phyloP scores from a whole-genome alignment of 1,139 yeast species.

The Hansenula lynferdii region DNA sequence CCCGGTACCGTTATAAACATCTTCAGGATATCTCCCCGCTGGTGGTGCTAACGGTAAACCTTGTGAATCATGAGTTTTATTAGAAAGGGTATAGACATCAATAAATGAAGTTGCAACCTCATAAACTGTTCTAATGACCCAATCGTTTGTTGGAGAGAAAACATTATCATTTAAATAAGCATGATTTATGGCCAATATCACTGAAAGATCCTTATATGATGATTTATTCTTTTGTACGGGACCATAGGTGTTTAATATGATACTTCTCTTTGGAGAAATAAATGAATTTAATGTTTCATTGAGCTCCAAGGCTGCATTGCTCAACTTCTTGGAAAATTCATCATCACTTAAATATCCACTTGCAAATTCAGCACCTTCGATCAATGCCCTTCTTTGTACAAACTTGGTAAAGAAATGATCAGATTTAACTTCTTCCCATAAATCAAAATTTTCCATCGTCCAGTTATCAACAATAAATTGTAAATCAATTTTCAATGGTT shows the following conservation, averaged over 20 bases:
- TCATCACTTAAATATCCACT: constrained; percentile 39
- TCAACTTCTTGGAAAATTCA: constrained; percentile 24
- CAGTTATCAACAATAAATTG: constrained; percentile 55
- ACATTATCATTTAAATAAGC: constrained; percentile 29
- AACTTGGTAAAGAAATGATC: constrained; percentile 70
- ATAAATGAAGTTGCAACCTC: constrained; percentile 3
- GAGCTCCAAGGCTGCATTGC: constrained; percentile 4
- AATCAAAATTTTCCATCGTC: constrained; percentile 66
- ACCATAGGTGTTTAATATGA: constrained; percentile 32
- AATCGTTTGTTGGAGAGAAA: constrained; percentile 53
- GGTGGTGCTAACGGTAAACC: constrained; percentile 52
- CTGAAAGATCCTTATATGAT: constrained; percentile 72
- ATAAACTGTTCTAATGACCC: constrained; percentile 27
- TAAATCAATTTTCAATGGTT: constrained; percentile 64
- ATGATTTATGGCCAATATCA: constrained; percentile 64
- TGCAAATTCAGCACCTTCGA: constrained; percentile 35
- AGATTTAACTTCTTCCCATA: constrained; percentile 84
- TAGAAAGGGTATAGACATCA: constrained; percentile 44
- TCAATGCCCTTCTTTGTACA: constrained; percentile 62
- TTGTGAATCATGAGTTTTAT: constrained; percentile 49
- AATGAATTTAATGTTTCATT: constrained; percentile 12
- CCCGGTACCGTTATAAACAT: constrained; percentile 73
- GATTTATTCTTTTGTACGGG: constrained; percentile 46
- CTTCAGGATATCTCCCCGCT: constrained; percentile 88
- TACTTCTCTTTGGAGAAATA: constrained; percentile 17